Conservation (phyloP, 768 basidiomycete species). For the Coprinellus micaceus region DNA sequence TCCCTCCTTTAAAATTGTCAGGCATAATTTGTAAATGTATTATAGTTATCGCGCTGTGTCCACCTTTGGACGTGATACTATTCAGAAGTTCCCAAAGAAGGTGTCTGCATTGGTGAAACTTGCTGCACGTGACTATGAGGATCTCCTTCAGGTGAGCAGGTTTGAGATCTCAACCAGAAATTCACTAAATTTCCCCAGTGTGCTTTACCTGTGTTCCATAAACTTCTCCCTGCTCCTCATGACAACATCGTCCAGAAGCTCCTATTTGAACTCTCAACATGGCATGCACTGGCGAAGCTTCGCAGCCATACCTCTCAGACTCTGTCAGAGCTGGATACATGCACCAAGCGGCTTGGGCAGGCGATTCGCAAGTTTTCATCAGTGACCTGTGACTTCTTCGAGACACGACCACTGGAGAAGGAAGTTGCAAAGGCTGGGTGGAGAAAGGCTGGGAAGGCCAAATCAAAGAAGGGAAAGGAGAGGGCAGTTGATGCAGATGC, state of each 20-base stretch:
- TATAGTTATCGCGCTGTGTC: slow-evolving; percentile 20
- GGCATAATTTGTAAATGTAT: background rate
- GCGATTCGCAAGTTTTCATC: no score
- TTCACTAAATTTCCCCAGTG: slow-evolving; percentile 19
- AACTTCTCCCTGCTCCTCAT: slow-evolving; percentile 21
- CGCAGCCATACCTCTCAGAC: slow-evolving; percentile 25
- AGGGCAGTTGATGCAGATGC: no score
- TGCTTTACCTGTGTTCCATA: slow-evolving; percentile 33
- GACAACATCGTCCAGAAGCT: slow-evolving; percentile 21
- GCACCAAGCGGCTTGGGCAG: slow-evolving; percentile 21
- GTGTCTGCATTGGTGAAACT: slow-evolving; percentile 32
- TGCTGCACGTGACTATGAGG: slow-evolving; percentile 39
- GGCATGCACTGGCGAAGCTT: slow-evolving; percentile 35
- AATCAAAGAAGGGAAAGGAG: no score
- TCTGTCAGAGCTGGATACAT: slow-evolving; percentile 12
- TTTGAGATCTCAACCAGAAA: background rate
- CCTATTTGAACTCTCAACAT: slow-evolving; percentile 25
- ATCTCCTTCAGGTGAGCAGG: slow-evolving; percentile 36
- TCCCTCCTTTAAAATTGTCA: no score
- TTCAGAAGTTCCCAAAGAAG: slow-evolving; percentile 32
- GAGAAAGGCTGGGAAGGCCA: no score
- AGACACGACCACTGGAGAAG: no score
- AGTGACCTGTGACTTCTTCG: no score
- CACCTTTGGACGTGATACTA: slow-evolving; percentile 29
- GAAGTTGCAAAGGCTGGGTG: no score